Base-by-base conservation (phyloP, 768 basidiomycete species). In the Boletus reticulatus region DNA sequence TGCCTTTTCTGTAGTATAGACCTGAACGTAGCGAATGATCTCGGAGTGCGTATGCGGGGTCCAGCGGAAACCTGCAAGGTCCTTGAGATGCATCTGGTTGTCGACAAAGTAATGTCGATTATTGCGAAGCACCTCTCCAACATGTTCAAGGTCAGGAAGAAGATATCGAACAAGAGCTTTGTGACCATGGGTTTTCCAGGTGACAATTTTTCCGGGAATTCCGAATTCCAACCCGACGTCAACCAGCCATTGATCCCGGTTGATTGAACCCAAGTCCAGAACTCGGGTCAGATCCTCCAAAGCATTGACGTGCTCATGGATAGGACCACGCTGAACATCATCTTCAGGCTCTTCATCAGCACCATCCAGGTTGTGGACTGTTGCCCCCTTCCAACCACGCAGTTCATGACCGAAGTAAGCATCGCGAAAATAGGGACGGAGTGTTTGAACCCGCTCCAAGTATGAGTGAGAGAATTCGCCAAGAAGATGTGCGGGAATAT, bases 321-420 rank as follows among this genome's bases (percentile, higher is more conserved):
- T 27, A 27, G 27, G 27, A 27, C 27, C 27, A 27, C 6, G 27
- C 1, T 27, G 27, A 7, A 6, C 27, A 20, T 34, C 13, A 2
- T 34, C 14, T 6, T 16, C 46, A 3, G 5, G 27, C 27, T 48
- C 22, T 13, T n/a, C 24, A 39, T 12, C 13, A 12, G 5, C 31
- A 5, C 24, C 3, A 6, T 13, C 13, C 7, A 22, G 1, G 11
- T 59, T 27, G n/a, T 60, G 58, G 1, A 54, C 45, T 0, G 52
- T 62, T 0, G 43, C 54, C 0, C 16, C 59, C 6, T 62, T 62
- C 56, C 59, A 62, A 3, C 59, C 56, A 0, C 32, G 20, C 0
- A 62, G 24, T 19, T 62, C 59, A 29, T 62, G 59, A 1, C 16
- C 50, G 13, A 61, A 62, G 8, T 62, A 62, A 0, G 53, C 50